A percentile compares a stretch with the other conserved stretches of the same genome.
Evolutionary conservation across 805 yeast genomes (phyloP).

Genomic region (Pichia cabralensis): DNA sequence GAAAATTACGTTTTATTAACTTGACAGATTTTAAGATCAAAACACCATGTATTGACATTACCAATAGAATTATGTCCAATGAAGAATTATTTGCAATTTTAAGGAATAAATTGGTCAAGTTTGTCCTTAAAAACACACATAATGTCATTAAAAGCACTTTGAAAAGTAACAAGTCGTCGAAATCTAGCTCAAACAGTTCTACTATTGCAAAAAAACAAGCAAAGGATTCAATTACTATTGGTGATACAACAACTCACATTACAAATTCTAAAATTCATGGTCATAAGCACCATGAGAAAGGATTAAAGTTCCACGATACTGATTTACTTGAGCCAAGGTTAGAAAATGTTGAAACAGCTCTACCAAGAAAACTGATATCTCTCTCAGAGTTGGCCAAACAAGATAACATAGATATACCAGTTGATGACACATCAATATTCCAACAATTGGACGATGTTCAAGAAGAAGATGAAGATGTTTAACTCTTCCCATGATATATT

Average conservation of each 20-base stretch:
- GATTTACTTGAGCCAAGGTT: slow-evolving; percentile 14
- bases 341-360: neutral
- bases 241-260: too few relatives aligned
- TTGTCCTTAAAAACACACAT: slow-evolving; percentile 58
- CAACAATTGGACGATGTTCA: slow-evolving; percentile 2
- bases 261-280: slow-evolving; percentile 1
- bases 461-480: slow-evolving; percentile 3
- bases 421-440: slow-evolving; percentile 7
- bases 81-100: slow-evolving; percentile 57
- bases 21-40: slow-evolving; percentile 61
- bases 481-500: too few relatives aligned
- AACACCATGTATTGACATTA: slow-evolving; percentile 52
- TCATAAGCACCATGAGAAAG: slow-evolving; percentile 10
- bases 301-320: slow-evolving; percentile 16
- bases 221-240: too few relatives aligned
- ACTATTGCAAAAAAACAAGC: too few relatives aligned
- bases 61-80: slow-evolving; percentile 60
- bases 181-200: too few relatives aligned
- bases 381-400: neutral
- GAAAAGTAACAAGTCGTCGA: slow-evolving; percentile 11
- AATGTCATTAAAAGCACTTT: slow-evolving; percentile 71
- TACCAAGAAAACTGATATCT: neutral
- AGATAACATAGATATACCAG: neutral
- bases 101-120: slow-evolving; percentile 48
- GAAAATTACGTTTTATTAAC: slow-evolving; percentile 58